phyloP scores from a whole-genome alignment of 768 basidiomycete species.

The Roridomyces roridus region DNA sequence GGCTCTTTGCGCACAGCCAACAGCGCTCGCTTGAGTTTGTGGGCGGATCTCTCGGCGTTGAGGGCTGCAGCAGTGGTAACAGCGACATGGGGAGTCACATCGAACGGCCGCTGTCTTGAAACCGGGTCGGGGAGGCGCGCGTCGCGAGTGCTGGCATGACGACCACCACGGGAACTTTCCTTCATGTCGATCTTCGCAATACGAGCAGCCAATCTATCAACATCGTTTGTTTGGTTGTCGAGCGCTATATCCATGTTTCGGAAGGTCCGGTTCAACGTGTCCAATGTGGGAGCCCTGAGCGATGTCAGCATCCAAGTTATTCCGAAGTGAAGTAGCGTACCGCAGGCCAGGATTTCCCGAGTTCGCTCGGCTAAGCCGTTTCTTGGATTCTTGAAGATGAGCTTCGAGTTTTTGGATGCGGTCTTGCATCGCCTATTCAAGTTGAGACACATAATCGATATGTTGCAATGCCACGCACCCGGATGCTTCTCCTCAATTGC shows the following conservation, averaged over 20 bases:
- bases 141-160: constrained; percentile 40
- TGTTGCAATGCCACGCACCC: constrained; percentile 51
- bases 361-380: constrained; percentile 65
- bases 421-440: constrained; percentile 64
- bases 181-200: constrained; percentile 55
- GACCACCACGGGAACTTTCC: constrained; percentile 22
- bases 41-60: constrained; percentile 78
- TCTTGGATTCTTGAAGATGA: constrained; percentile 71
- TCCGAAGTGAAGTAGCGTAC: constrained; percentile 38
- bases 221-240: constrained; percentile 61
- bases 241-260: constrained; percentile 83
- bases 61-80: constrained; percentile 80
- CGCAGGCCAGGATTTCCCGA: constrained; percentile 67
- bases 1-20: constrained; percentile 67
- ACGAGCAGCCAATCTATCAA: constrained; percentile 58
- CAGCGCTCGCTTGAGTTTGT: constrained; percentile 71
- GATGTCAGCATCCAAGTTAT: constrained; percentile 8
- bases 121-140: constrained; percentile 47
- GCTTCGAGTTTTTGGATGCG: constrained; percentile 83
- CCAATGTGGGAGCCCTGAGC: constrained; percentile 79
- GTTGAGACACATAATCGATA: constrained; percentile 5
- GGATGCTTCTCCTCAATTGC: constrained; percentile 71
- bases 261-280: constrained; percentile 84
- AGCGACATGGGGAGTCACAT: constrained; percentile 70
- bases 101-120: constrained; percentile 43